These are phyloP conservation scores for Nicotiana otophora DNA, from an alignment of 257 asterid genomes.

Conservation along the genomic window DNA sequence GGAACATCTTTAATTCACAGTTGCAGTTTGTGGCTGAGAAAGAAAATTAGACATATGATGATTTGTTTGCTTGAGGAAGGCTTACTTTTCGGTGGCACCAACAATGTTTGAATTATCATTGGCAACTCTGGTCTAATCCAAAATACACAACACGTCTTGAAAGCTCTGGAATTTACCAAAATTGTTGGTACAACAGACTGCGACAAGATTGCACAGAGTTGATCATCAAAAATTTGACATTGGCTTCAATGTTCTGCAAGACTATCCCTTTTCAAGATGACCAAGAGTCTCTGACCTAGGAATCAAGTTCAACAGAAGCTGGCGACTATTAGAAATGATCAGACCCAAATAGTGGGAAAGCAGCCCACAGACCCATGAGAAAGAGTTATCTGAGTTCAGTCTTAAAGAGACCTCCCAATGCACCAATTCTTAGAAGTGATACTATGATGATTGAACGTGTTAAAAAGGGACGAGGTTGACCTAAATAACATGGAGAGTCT, in stretches of 20 bases:
- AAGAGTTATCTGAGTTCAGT: no score
- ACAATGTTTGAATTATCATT: background rate
- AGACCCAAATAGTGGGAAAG: no score
- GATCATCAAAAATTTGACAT: background rate
- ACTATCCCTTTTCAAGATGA: background rate
- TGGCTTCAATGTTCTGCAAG: constrained; percentile 3
- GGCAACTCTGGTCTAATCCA: background rate
- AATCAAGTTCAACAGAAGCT: background rate
- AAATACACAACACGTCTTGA: background rate
- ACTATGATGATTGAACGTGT: no score
- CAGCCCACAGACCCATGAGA: no score
- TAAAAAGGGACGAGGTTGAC: no score
- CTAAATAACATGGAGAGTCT: no score
- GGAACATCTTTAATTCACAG: background rate
- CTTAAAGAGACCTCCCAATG: no score
- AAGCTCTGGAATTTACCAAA: background rate
- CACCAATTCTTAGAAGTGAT: no score
- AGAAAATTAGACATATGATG: background rate
- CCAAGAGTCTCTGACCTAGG: background rate
- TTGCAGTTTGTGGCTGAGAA: background rate
- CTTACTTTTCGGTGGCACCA: background rate
- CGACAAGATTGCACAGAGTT: background rate
- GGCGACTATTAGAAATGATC: no score
- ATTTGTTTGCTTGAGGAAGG: background rate
- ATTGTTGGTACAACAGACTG: background rate